A percentile compares a stretch with the other conserved stretches of the same genome.
Conservation (phyloP, 306 rosid genomes). For the Lathyrus tuberosus region DNA sequence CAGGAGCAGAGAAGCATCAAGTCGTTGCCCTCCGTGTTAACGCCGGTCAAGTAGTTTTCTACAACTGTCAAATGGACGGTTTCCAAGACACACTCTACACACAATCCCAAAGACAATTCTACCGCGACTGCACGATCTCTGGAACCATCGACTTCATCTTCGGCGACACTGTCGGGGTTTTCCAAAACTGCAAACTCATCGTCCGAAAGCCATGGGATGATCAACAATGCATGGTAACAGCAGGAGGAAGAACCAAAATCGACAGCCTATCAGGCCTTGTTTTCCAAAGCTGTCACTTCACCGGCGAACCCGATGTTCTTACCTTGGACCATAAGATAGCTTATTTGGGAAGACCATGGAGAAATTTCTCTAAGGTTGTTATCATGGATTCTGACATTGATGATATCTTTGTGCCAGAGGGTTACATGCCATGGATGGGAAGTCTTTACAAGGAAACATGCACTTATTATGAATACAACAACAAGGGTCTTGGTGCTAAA, state of each 20-base stretch:
- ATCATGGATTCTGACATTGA: conserved; percentile 66
- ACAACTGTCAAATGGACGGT: too few relatives aligned
- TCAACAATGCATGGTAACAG: conserved; percentile 66
- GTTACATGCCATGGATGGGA: conserved; percentile 72
- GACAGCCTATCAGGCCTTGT: conserved; percentile 50
- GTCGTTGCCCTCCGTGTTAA: conserved; percentile 63
- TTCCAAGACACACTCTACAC: too few relatives aligned
- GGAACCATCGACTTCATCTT: too few relatives aligned
- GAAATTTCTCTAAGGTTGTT: conserved; percentile 55
- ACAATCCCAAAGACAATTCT: too few relatives aligned
- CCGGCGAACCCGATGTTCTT: conserved; percentile 22
- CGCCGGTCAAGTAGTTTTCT: conserved; percentile 55
- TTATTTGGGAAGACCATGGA: conserved; percentile 79
- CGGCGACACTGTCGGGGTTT: too few relatives aligned
- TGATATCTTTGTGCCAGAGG: conserved; percentile 53
- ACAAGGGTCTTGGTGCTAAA: conserved; percentile 59
- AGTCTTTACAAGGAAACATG: conserved; percentile 37
- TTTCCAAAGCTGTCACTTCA: conserved; percentile 63
- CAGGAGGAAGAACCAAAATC: conserved; percentile 57
- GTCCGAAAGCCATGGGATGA: conserved; percentile 46
- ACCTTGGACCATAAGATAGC: conserved; percentile 32
- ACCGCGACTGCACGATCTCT: too few relatives aligned
- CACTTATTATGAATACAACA: conserved; percentile 53
- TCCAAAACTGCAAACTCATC: too few relatives aligned
- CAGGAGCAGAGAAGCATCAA: conserved; percentile 52